These are phyloP conservation scores for Chaetomium tenue DNA, from an alignment of 495 filamentous ascomycete genomes.

Conservation along the genomic window DNA sequence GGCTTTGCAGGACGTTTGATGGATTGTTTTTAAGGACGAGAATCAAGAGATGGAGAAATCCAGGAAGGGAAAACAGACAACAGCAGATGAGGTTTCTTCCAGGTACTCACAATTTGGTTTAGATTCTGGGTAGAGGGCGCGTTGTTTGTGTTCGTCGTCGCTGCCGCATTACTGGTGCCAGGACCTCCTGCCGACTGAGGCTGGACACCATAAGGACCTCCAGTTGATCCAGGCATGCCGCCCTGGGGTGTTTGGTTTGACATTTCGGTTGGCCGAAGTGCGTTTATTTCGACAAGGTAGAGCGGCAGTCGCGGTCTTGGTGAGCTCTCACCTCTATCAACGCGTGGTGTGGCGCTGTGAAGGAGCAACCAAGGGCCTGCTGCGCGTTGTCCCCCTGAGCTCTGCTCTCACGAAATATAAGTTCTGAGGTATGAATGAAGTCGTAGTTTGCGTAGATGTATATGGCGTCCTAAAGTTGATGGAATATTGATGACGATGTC, in stretches of 20 bases:
- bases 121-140: slow-evolving; percentile 77
- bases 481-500: not conserved
- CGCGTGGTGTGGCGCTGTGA: slow-evolving; percentile 9
- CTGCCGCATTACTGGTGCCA: slow-evolving; percentile 20
- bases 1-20: no score
- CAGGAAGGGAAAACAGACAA: not conserved
- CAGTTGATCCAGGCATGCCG: slow-evolving; percentile 21
- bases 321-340: not conserved
- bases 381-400: slow-evolving; percentile 7
- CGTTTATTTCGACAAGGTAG: not conserved
- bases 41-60: not conserved
- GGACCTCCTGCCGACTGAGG: slow-evolving; percentile 33
- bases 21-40: no score
- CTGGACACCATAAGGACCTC: slow-evolving; percentile 25
- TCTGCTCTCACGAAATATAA: slow-evolving; percentile 3
- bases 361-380: not conserved
- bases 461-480: not conserved
- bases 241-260: slow-evolving; percentile 26
- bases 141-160: slow-evolving; percentile 43
- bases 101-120: slow-evolving; percentile 76
- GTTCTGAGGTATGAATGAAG: not conserved
- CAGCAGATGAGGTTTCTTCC: slow-evolving; percentile 14
- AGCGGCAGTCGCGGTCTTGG: not conserved
- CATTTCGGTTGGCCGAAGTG: slow-evolving; percentile 17
- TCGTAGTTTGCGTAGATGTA: not conserved